Evolutionary conservation across 2,329 filamentous ascomycete species (phyloP).

Genomic region (Colletotrichum abscissum): DNA sequence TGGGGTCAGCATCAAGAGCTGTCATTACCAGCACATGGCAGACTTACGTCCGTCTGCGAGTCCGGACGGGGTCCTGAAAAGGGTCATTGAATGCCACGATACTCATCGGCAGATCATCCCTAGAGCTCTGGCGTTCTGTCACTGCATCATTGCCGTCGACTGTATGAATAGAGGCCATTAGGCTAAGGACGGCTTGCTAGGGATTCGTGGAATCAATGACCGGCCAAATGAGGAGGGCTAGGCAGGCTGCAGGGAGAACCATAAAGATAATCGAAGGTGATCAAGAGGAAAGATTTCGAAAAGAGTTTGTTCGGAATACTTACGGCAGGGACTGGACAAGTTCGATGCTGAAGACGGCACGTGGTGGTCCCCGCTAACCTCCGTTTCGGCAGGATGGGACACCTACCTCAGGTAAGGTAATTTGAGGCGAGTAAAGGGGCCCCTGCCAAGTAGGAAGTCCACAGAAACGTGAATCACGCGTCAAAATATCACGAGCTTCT

Average conservation of each 20-base stretch:
- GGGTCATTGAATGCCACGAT: not conserved
- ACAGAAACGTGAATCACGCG: not conserved
- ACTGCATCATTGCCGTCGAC: not conserved
- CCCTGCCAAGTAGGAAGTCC: not conserved
- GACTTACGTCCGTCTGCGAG: constrained; percentile 13
- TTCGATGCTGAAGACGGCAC: not conserved
- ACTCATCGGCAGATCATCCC: not conserved
- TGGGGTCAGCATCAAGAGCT: not conserved
- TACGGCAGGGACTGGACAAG: too few relatives aligned
- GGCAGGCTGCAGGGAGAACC: not conserved
- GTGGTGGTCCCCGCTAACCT: not conserved
- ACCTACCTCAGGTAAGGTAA: not conserved
- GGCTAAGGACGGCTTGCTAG: not conserved
- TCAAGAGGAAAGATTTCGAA: not conserved
- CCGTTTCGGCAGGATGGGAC: not conserved
- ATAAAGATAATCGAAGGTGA: not conserved
- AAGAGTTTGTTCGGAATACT: not conserved
- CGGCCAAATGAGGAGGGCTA: not conserved
- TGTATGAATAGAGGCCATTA: constrained; percentile 5
- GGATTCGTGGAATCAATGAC: not conserved
- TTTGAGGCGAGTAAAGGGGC: not conserved
- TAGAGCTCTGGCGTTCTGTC: constrained; percentile 4
- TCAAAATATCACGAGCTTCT: not conserved
- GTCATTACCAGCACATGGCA: not conserved
- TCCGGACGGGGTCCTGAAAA: not conserved